Evolutionary conservation across 768 basidiomycete genomes (phyloP).

Genomic region (Naganishia friedmannii): DNA sequence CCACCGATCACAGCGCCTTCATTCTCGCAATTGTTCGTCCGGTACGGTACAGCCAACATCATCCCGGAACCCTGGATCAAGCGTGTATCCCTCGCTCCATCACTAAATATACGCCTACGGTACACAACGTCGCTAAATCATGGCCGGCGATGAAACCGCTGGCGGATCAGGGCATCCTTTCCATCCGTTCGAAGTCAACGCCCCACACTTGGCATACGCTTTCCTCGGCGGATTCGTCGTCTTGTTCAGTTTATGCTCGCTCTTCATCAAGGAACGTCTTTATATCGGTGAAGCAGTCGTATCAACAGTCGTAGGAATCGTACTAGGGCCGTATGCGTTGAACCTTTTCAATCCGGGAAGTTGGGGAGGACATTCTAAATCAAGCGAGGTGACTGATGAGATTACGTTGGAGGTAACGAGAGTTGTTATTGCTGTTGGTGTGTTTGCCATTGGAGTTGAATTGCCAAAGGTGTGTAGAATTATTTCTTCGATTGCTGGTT

Average conservation of each 20-base stretch:
- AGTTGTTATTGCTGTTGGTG: constrained; percentile 89
- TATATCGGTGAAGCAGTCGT: constrained; percentile 96
- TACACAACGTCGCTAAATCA: background rate
- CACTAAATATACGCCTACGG: background rate
- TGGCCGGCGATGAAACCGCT: constrained; percentile 14
- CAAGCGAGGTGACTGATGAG: constrained; percentile 59
- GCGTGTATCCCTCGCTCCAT: too few species aligned
- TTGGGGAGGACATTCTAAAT: constrained; percentile 60
- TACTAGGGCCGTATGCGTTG: constrained; percentile 81
- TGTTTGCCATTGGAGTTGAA: constrained; percentile 97
- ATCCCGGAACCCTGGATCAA: background rate
- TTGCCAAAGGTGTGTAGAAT: constrained; percentile 62
- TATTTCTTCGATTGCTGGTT: background rate
- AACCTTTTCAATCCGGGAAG: constrained; percentile 75
- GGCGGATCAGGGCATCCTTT: constrained; percentile 33
- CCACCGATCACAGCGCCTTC: background rate
- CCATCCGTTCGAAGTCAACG: constrained; percentile 61
- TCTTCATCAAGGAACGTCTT: constrained; percentile 82
- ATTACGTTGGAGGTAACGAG: constrained; percentile 90
- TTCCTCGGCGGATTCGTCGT: constrained; percentile 77
- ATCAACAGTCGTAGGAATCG: constrained; percentile 89
- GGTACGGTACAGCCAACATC: background rate
- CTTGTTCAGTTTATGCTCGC: constrained; percentile 92
- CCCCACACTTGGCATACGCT: constrained; percentile 73
- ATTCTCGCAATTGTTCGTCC: background rate